Conservation (phyloP, 2,329 filamentous ascomycete genomes). For the Epichloe elymi region DNA sequence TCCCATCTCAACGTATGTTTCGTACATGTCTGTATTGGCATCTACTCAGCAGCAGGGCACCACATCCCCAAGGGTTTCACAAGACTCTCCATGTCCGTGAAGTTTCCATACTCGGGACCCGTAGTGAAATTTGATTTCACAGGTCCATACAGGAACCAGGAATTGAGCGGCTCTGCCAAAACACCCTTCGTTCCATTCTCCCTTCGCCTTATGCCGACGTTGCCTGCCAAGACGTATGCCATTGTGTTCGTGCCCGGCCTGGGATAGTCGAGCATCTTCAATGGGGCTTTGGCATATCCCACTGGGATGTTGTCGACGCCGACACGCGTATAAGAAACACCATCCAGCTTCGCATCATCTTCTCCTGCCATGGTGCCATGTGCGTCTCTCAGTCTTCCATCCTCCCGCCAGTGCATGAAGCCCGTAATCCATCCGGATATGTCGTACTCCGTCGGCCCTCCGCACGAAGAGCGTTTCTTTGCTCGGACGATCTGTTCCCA, state of each 20-base stretch:
- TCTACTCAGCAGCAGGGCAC: conserved; percentile 1
- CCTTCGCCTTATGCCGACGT: conserved; percentile 20
- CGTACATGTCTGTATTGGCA: no score
- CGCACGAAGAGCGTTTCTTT: conserved; percentile 17
- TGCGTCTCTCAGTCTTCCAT: conserved; percentile 17
- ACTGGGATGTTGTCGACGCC: conserved; percentile 19
- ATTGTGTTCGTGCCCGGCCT: conserved; percentile 6
- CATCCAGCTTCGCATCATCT: conserved; percentile 14
- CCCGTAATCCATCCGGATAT: conserved; percentile 36
- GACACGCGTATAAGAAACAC: conserved; percentile 16
- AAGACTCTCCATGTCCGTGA: conserved; percentile 11
- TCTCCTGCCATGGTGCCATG: conserved; percentile 5
- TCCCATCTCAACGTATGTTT: no score
- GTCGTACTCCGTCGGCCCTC: conserved; percentile 20
- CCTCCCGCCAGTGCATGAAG: conserved; percentile 30
- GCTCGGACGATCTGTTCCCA: conserved; percentile 30
- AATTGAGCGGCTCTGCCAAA: conserved; percentile 21
- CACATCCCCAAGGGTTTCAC: conserved; percentile 2
- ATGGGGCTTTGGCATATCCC: conserved; percentile 26
- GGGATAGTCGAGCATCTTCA: conserved; percentile 22
- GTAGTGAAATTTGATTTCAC: conserved; percentile 14
- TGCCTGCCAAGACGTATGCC: conserved; percentile 26
- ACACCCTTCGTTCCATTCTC: conserved; percentile 8
- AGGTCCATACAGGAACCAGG: conserved; percentile 28
- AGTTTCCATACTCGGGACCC: conserved; percentile 10